Evolutionary conservation across 768 basidiomycete species (phyloP).

Genomic region (Boletus barrowsii): DNA sequence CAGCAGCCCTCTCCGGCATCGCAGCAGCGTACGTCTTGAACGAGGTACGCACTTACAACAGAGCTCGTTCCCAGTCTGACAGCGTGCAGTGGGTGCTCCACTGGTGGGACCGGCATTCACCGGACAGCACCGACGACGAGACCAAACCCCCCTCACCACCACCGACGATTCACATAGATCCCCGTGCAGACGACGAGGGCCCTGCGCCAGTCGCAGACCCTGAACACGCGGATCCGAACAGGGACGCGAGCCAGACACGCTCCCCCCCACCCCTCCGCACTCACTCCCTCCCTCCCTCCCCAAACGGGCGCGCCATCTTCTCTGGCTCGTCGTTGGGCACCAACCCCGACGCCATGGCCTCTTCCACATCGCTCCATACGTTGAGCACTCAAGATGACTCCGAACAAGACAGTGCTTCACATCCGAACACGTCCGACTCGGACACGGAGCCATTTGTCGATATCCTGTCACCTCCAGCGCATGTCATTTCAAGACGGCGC

Average conservation of each 20-base stretch:
- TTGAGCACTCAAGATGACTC: not conserved
- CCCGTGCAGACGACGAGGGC: too few species aligned
- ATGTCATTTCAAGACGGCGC: constrained; percentile 8
- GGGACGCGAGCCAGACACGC: not conserved
- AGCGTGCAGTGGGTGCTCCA: constrained; percentile 10
- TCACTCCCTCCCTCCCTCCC: constrained; percentile 6
- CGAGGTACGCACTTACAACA: constrained; percentile 9
- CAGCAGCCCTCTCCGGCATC: constrained; percentile 15
- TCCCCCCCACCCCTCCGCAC: constrained; percentile 8
- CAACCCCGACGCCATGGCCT: not conserved
- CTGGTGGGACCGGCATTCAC: not conserved
- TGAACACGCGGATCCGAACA: not conserved
- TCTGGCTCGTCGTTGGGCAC: not conserved
- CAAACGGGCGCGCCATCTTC: constrained; percentile 1
- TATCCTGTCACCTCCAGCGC: constrained; percentile 20
- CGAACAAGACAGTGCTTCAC: not conserved
- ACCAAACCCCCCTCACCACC: not conserved
- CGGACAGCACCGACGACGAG: not conserved
- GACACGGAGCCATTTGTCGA: constrained; percentile 16
- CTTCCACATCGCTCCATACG: not conserved
- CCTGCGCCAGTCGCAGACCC: not conserved
- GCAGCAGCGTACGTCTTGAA: constrained; percentile 20
- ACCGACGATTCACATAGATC: too few species aligned
- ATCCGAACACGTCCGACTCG: not conserved
- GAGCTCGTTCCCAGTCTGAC: not conserved